A percentile compares a stretch with the other conserved stretches of the same genome.
Evolutionary conservation across 2,329 filamentous ascomycete species (phyloP).

Genomic region (Sclerotinia nivalis): DNA sequence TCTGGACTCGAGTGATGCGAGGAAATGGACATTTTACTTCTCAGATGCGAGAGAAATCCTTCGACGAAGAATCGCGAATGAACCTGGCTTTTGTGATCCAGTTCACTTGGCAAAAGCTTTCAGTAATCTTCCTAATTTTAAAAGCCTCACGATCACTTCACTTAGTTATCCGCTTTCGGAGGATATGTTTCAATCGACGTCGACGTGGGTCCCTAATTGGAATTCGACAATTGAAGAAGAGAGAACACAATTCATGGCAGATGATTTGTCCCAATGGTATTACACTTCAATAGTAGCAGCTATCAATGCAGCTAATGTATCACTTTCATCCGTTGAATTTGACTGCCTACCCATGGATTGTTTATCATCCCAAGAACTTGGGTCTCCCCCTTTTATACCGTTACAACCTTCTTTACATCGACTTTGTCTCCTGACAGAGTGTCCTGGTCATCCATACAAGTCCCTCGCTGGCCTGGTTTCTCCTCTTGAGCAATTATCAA

Average conservation of each 20-base stretch:
- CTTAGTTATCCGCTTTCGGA: slow-evolving; percentile 17
- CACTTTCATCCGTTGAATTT: slow-evolving; percentile 13
- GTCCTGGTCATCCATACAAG: slow-evolving; percentile 12
- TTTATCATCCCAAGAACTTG: slow-evolving; percentile 14
- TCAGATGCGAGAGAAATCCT: slow-evolving; percentile 22
- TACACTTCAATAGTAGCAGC: slow-evolving; percentile 21
- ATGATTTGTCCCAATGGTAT: slow-evolving; percentile 24
- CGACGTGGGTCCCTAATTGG: slow-evolving; percentile 20
- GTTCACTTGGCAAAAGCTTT: slow-evolving; percentile 13
- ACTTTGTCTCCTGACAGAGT: slow-evolving; percentile 7
- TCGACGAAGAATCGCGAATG: slow-evolving; percentile 11
- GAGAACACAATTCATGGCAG: slow-evolving; percentile 20
- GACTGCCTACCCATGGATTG: slow-evolving; percentile 22
- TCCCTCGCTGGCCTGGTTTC: slow-evolving; percentile 3
- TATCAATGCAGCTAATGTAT: slow-evolving; percentile 8
- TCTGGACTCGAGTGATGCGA: slow-evolving; percentile 19
- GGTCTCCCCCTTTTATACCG: slow-evolving; percentile 13
- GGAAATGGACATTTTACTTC: slow-evolving; percentile 23
- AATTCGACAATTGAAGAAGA: slow-evolving; percentile 18
- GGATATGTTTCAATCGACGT: slow-evolving; percentile 11
- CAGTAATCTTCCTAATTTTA: slow-evolving; percentile 4
- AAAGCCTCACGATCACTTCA: slow-evolving; percentile 3
- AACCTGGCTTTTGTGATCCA: slow-evolving; percentile 14
- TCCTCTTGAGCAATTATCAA: slow-evolving; percentile 10
- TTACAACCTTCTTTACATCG: slow-evolving; percentile 17